Percentiles rank a stretch among this genome's conserved stretches.
Evolutionary conservation across 1,139 yeast genomes (phyloP).

Genomic region (Hanseniaspora uvarum): DNA sequence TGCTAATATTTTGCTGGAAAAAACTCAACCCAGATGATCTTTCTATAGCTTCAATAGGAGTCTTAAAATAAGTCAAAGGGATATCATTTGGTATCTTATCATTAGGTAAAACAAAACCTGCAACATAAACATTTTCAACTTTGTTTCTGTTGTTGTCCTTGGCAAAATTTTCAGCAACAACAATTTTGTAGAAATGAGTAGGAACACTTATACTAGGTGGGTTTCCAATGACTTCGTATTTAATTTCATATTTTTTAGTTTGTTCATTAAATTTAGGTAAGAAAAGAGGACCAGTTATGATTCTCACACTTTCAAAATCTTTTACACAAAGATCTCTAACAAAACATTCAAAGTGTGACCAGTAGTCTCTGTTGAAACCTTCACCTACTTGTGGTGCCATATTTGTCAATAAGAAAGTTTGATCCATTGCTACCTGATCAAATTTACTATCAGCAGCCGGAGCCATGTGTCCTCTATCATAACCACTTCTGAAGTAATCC

Average conservation of each 20-base stretch:
- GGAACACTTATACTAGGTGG: constrained; percentile 97
- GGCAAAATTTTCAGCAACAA: constrained; percentile 63
- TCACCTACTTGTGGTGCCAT: constrained; percentile 97
- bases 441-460: constrained; percentile 97
- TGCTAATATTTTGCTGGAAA: constrained; percentile 54
- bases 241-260: constrained; percentile 72
- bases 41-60: constrained; percentile 84
- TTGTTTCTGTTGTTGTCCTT: constrained; percentile 28
- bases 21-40: constrained; percentile 76
- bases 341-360: constrained; percentile 95
- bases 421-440: constrained; percentile 85
- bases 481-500: constrained; percentile 90
- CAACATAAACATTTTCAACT: constrained; percentile 54
- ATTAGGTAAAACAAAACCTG: constrained; percentile 89
- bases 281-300: constrained; percentile 88
- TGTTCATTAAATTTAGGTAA: constrained; percentile 63
- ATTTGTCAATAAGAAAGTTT: constrained; percentile 78
- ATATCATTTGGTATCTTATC: constrained; percentile 57
- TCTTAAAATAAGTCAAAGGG: constrained; percentile 67
- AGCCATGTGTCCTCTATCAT: constrained; percentile 94
- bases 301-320: constrained; percentile 60
- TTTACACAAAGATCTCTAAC: constrained; percentile 57
- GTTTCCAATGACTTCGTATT: constrained; percentile 88
- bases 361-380: constrained; percentile 90
- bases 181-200: constrained; percentile 84